Evolutionary conservation across 129 eudicot genomes (phyloP).

Genomic region (Chrysanthemum seticuspe): DNA sequence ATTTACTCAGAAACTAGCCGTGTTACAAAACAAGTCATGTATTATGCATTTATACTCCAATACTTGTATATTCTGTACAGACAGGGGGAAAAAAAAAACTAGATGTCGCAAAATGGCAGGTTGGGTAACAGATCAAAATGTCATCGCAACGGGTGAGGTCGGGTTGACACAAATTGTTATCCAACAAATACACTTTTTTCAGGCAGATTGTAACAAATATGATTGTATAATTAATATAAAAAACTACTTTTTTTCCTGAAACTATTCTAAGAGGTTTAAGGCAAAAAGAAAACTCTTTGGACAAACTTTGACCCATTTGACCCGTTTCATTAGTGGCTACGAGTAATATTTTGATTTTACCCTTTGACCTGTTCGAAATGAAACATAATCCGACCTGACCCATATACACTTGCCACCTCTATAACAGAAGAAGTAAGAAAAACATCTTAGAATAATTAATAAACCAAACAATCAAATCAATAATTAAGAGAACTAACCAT

Average conservation of each 20-base stretch:
- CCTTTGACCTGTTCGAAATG: background rate
- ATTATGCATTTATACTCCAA: background rate
- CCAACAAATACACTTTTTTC: too few species aligned
- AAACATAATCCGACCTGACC: background rate
- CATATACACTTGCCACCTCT: background rate
- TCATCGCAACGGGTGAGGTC: background rate
- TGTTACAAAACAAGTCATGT: background rate
- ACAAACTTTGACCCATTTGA: too few species aligned
- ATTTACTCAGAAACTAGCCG: background rate
- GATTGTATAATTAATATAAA: too few species aligned
- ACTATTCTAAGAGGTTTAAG: too few species aligned
- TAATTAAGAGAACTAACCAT: slow-evolving; percentile 54
- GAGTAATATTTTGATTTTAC: too few species aligned
- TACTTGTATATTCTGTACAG: slow-evolving; percentile 7
- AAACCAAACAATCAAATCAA: slow-evolving; percentile 2
- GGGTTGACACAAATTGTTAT: too few species aligned
- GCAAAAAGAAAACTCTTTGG: too few species aligned
- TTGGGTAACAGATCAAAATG: background rate
- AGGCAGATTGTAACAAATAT: too few species aligned
- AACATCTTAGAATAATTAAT: background rate
- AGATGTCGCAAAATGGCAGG: too few species aligned
- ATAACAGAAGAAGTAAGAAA: background rate
- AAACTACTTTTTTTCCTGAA: too few species aligned
- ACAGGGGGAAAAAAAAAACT: background rate
- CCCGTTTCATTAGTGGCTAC: too few species aligned